Percentiles rank a stretch among this genome's conserved stretches.
phyloP scores from a whole-genome alignment of 306 rosid genomes.

The Echinosophora koreensis region DNA sequence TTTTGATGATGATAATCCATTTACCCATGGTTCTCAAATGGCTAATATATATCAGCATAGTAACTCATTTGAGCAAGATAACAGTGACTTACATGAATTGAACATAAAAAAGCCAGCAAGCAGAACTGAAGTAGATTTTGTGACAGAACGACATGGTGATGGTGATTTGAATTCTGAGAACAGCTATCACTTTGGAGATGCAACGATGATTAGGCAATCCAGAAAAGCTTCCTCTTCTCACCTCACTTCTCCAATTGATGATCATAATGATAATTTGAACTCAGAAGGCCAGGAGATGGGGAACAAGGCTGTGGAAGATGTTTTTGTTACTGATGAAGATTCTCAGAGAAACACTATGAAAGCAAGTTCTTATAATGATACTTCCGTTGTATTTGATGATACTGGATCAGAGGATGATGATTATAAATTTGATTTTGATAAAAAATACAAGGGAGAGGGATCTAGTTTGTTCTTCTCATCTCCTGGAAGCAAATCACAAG shows the following conservation, averaged over 20 bases:
- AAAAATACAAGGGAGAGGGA: conserved; percentile 55
- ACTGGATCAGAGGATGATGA: conserved; percentile 74
- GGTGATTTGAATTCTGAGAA: conserved; percentile 54
- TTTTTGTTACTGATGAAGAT: conserved; percentile 57
- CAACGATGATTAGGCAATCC: conserved; percentile 52
- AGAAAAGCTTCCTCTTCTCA: conserved; percentile 56
- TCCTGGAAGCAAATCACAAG: conserved; percentile 51
- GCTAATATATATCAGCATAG: conserved; percentile 52
- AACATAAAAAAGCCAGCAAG: conserved; percentile 55
- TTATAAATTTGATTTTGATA: conserved; percentile 50
- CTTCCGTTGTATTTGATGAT: conserved; percentile 73
- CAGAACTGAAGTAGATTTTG: conserved; percentile 52
- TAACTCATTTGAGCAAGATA: conserved; percentile 56
- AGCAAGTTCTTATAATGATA: conserved; percentile 53
- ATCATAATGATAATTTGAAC: conserved; percentile 51
- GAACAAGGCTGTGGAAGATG: conserved; percentile 47
- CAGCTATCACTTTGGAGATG: conserved; percentile 53
- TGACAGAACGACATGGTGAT: conserved; percentile 47
- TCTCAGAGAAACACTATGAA: conserved; percentile 42
- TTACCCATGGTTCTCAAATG: conserved; percentile 48
- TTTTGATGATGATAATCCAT: conserved; percentile 49
- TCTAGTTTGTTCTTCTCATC: conserved; percentile 58
- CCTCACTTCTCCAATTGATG: conserved; percentile 51
- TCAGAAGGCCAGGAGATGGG: conserved; percentile 39
- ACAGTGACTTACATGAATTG: conserved; percentile 47